Percentiles rank a stretch among this genome's conserved stretches.
These are phyloP conservation scores for Cylindrodendrum hubeiense DNA, from an alignment of 2,329 filamentous ascomycete genomes.

Conservation along the genomic window DNA sequence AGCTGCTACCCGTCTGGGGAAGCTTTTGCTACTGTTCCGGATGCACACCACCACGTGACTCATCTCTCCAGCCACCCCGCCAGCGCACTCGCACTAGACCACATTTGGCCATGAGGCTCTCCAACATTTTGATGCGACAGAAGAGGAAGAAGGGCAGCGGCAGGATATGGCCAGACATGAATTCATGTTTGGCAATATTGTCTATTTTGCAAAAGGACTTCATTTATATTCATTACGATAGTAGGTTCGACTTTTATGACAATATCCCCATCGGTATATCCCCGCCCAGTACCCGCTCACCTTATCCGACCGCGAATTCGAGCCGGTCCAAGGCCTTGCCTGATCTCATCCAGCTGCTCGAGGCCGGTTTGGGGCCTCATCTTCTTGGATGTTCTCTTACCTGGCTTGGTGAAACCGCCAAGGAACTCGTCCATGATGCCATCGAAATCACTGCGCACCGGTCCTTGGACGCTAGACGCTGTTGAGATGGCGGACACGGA, in stretches of 20 bases:
- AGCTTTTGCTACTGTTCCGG: slow-evolving; percentile 32
- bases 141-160: background rate
- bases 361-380: slow-evolving; percentile 84
- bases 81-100: background rate
- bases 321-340: slow-evolving; percentile 82
- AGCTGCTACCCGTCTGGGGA: slow-evolving; percentile 29
- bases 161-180: background rate
- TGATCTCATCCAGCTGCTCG: slow-evolving; percentile 91
- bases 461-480: slow-evolving; percentile 75
- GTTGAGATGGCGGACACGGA: slow-evolving; percentile 73
- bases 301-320: slow-evolving; percentile 60
- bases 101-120: background rate
- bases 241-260: background rate
- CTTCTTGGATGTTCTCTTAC: slow-evolving; percentile 83
- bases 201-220: slow-evolving; percentile 18
- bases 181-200: slow-evolving; percentile 17
- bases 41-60: slow-evolving; percentile 38
- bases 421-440: slow-evolving; percentile 94
- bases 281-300: slow-evolving; percentile 19
- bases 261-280: background rate
- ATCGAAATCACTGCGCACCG: slow-evolving; percentile 84
- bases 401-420: slow-evolving; percentile 76
- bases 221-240: slow-evolving; percentile 30
- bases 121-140: background rate
- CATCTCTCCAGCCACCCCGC: slow-evolving; percentile 8